Evolutionary conservation across 78 protist genomes (phyloP), one percentile per base, ranked within the genome.

Genomic region (Dictyostelium intermedium): DNA sequence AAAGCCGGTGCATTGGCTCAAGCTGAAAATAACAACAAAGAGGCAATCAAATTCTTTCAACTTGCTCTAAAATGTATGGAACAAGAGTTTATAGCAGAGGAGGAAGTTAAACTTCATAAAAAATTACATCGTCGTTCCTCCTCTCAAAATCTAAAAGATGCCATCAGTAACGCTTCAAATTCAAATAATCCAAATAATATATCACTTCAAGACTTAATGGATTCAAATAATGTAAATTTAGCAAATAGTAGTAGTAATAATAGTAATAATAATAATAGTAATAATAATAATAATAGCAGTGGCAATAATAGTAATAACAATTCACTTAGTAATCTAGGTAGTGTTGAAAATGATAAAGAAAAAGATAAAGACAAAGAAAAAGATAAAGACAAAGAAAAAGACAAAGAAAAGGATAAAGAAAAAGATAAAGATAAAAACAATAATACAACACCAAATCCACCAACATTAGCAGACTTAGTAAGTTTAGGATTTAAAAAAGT

Each of bases 1-100:
- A 89, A 89, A 70, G 94, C 94, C 20, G 94, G 94, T 69, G 77
- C 45, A 8, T 63, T 50, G 1, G 94, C 94, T 16, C 85, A 79
- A n/a, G 39, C 83, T n/a, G 94, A 66, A 14, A 89, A 89, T 20
- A 80, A 89, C 43, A 79, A 89, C 41, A 89, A 89, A 41, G 94
- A 89, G 3, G 94, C 94, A 23, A 83, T 89, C 20, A 60, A 47
- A 32, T 89, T 81, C 94, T 89, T 89, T 53, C 86, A 89, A 80
- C 35, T 89, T 10, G 81, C 87, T 47, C 73, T 89, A 72, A 89
- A 89, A 80, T 89, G 87, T 69, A 56, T 89, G 85, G 87, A 89
- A 23, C n/a, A 43, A 39, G 63, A 74, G 3, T 18, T 18, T 11
- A 53, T 45, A 14, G 11, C 23, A 30, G 84, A 89, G 16, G 84